Conservation (phyloP, 148 eudicot species). For the Amaranthus palmeri region DNA sequence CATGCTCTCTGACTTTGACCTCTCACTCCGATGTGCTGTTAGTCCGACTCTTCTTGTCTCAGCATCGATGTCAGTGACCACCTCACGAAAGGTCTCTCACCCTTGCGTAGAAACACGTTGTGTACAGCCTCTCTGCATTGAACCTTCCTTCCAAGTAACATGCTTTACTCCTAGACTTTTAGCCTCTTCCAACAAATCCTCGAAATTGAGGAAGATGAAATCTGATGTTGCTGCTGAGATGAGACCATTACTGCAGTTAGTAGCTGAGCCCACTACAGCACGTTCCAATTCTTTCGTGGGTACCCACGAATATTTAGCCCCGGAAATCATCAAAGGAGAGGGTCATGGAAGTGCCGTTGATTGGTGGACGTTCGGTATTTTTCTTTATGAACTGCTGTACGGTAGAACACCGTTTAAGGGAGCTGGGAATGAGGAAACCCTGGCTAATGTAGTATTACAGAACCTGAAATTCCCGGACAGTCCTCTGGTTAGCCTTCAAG, state of each 20-base stretch:
- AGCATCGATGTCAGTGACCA: constrained; percentile 35
- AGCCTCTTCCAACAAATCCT: constrained; percentile 59
- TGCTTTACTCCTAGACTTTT: constrained; percentile 63
- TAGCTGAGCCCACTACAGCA: constrained; percentile 86
- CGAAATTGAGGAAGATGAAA: constrained; percentile 54
- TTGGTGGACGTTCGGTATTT: constrained; percentile 97
- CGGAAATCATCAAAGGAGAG: constrained; percentile 87
- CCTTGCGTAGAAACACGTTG: constrained; percentile 27
- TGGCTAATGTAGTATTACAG: constrained; percentile 84
- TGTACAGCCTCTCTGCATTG: constrained; percentile 76
- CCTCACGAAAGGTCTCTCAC: constrained; percentile 39
- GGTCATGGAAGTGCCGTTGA: constrained; percentile 98
- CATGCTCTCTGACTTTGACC: constrained; percentile 93
- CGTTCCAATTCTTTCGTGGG: constrained; percentile 97
- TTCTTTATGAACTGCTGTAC: constrained; percentile 71
- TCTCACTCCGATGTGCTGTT: constrained; percentile 80
- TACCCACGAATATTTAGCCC: constrained; percentile 90
- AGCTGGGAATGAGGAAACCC: constrained; percentile 77
- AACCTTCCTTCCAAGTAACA: constrained; percentile 74
- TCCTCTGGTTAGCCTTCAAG: constrained; percentile 80
- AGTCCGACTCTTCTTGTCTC: constrained; percentile 85
- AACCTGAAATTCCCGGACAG: constrained; percentile 77
- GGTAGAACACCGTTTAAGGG: constrained; percentile 97
- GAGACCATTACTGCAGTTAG: constrained; percentile 79
- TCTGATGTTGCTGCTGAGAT: constrained; percentile 65